phyloP scores from a whole-genome alignment of 805 yeast genomes.

The Metschnikowia kunwiensis region DNA sequence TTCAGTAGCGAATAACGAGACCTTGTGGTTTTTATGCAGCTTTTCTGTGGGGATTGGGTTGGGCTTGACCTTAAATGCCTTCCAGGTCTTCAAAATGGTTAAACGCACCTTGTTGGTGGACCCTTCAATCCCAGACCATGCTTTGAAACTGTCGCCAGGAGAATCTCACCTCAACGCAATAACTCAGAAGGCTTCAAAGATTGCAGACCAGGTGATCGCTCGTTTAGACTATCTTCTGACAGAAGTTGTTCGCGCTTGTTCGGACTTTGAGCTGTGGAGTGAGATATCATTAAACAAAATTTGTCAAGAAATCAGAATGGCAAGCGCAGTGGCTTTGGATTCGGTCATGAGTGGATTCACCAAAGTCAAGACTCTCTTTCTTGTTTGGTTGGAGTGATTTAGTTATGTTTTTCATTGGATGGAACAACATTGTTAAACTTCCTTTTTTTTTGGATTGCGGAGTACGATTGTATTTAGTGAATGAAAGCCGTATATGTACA shows the following conservation, averaged over 20 bases:
- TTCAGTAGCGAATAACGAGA: slow-evolving; percentile 10
- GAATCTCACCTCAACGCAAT: not conserved
- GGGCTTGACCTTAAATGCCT: slow-evolving; percentile 25
- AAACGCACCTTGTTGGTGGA: slow-evolving; percentile 3
- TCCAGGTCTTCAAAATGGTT: slow-evolving; percentile 14
- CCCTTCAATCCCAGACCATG: not conserved
- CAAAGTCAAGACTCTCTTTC: not conserved
- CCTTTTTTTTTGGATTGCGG: not conserved
- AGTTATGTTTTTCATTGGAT: no score
- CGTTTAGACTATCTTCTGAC: not conserved
- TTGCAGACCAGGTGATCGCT: not conserved
- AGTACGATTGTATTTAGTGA: slow-evolving; percentile 1
- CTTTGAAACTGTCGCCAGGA: not conserved
- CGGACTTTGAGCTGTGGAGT: not conserved
- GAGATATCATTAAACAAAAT: not conserved
- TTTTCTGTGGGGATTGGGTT: slow-evolving; percentile 38
- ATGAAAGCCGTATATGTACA: slow-evolving; percentile 1
- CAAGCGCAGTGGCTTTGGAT: not conserved
- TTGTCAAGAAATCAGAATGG: not conserved
- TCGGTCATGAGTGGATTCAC: slow-evolving; percentile 4
- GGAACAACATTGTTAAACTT: no score
- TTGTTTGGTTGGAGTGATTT: slow-evolving; percentile 5
- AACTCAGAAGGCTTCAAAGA: not conserved
- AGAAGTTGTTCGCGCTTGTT: not conserved
- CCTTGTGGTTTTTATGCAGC: slow-evolving; percentile 25